Evolutionary conservation across 192 early-diverging fungal species (phyloP), one percentile per base, ranked within the genome.

Genomic region (Entomortierella lignicola): DNA sequence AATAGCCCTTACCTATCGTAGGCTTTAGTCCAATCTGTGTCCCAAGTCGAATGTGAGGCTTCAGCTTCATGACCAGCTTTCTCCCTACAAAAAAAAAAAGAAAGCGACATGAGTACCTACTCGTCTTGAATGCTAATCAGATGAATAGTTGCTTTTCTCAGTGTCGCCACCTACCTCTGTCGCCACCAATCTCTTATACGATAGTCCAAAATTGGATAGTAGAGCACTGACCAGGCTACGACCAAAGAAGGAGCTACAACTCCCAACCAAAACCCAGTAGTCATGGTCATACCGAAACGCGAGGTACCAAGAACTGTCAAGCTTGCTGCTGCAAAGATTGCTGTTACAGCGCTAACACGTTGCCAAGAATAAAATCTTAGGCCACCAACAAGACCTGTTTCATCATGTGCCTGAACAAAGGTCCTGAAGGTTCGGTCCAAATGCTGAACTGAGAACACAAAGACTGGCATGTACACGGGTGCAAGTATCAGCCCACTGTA

Each of bases 391-490:
- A 79, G 55, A 8, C 75, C 75, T 7, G 63, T 47, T 18, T 79
- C 26, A 69, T 88, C 84, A 44, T 84, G 53, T 2, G 82, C 86
- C 51, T 88, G 83, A n/a, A 88, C 68, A 72, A 88, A 85, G 0
- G 86, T 88, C n/a, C 86, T 60, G 26, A 88, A 82, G 18, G 71
- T 60, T 60, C 86, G 67, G 29, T 82, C 66, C 20, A 88, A 57
- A 58, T 85, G 79, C 26, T 52, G 65, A 3, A 85, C 75, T 15
- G 82, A 80, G 21, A 81, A 88, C 1, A 88, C 66, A 43, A 75
- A 88, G 1, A 83, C 81, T 5, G 86, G 86, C 41, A 84, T 83
- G 39, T 88, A 88, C 2, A 88, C 81, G 3, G 86, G 86, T n/a
- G 84, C 81, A 7, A 84, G 39, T 17, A 74, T 71, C 2, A 88